Percentiles rank a stretch among this genome's conserved stretches.
Conservation (phyloP, 1,139 yeast species). For the Lodderomyces margitis region DNA sequence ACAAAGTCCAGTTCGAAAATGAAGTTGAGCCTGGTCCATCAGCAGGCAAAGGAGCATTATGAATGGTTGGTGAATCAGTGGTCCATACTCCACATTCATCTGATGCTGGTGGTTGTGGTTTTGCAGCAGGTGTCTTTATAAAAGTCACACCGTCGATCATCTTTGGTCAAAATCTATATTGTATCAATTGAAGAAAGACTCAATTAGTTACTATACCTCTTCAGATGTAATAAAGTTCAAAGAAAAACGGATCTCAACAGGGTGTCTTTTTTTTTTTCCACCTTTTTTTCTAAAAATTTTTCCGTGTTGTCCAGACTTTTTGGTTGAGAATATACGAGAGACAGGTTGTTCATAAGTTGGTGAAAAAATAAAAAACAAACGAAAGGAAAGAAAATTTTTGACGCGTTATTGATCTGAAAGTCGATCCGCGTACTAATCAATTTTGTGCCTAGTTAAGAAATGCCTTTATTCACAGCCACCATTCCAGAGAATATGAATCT, state of each 20-base stretch:
- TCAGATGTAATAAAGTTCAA: background rate
- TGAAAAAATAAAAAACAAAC: too few relatives aligned
- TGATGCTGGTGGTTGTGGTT: constrained; percentile 48
- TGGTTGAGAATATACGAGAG: background rate
- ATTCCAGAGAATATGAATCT: too few relatives aligned
- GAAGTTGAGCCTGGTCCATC: constrained; percentile 87
- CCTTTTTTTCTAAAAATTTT: background rate
- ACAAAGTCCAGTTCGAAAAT: constrained; percentile 63
- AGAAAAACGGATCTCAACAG: background rate
- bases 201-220: constrained; percentile 7
- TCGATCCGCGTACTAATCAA: too few relatives aligned
- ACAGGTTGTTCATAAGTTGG: background rate
- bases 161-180: background rate
- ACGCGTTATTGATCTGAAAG: background rate
- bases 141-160: constrained; percentile 49
- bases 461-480: too few relatives aligned
- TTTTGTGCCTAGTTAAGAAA: too few relatives aligned
- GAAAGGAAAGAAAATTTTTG: background rate
- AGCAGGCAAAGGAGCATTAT: constrained; percentile 86
- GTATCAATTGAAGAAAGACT: background rate
- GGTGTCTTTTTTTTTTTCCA: background rate
- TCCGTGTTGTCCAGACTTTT: background rate
- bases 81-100: constrained; percentile 59
- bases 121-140: constrained; percentile 60
- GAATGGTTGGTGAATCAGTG: constrained; percentile 68